phyloP scores from a whole-genome alignment of 2,329 filamentous ascomycete species.

The Stromatinia cepivora region DNA sequence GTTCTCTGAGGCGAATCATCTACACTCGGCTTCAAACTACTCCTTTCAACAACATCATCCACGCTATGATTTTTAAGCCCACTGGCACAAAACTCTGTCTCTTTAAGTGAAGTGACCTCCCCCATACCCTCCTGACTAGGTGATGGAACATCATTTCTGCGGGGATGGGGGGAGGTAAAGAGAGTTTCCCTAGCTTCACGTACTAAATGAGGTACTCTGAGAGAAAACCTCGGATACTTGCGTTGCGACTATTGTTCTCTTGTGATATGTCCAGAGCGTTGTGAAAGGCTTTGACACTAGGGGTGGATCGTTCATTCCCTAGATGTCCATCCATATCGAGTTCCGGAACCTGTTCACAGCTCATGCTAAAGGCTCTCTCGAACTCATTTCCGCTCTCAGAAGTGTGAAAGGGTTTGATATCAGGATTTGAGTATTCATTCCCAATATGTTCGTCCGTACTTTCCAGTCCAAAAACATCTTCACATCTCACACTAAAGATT shows the following conservation, averaged over 20 bases:
- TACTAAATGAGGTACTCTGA: neutral
- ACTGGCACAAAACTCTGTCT: neutral
- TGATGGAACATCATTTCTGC: neutral
- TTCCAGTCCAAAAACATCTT: neutral
- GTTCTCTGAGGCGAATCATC: neutral
- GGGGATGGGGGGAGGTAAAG: neutral
- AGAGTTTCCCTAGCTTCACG: neutral
- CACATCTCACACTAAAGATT: neutral
- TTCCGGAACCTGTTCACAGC: neutral
- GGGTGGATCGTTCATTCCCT: neutral
- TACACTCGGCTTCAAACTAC: too few species aligned
- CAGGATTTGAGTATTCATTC: neutral
- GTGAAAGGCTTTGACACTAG: neutral
- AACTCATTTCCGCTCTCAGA: neutral
- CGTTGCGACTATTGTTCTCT: neutral
- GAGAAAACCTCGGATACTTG: neutral
- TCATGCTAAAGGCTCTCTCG: too few species aligned
- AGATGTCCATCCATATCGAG: neutral
- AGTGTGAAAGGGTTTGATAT: neutral
- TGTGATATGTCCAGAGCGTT: neutral
- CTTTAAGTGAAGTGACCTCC: neutral
- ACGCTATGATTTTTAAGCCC: neutral
- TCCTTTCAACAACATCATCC: too few species aligned
- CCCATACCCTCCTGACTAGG: neutral
- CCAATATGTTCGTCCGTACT: neutral